These are phyloP conservation scores for Aegle marmelos DNA, from an alignment of 345 rosid genomes.

Conservation along the genomic window DNA sequence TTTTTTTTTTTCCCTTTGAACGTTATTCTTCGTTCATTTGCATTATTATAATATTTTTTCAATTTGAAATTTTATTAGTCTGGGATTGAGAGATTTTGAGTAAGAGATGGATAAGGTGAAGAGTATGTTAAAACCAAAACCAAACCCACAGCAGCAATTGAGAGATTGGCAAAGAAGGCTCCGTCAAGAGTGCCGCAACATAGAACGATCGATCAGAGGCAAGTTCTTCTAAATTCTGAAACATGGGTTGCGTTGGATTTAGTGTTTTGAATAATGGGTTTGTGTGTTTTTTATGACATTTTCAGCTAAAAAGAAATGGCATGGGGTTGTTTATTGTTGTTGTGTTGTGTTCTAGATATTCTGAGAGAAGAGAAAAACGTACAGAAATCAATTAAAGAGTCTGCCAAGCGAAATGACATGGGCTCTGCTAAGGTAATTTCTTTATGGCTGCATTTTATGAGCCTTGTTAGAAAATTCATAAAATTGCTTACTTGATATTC, in stretches of 20 bases:
- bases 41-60: neutral
- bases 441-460: neutral
- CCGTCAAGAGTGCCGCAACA: slow-evolving; percentile 42
- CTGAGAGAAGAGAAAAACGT: slow-evolving; percentile 46
- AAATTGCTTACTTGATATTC: neutral
- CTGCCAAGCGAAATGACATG: slow-evolving; percentile 27
- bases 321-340: neutral
- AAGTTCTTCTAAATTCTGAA: neutral
- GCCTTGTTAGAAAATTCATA: neutral
- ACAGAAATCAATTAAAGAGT: slow-evolving; percentile 39
- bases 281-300: neutral
- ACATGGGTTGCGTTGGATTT: neutral
- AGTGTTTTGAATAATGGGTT: neutral
- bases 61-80: neutral
- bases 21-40: neutral
- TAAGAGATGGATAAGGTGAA: slow-evolving; percentile 34
- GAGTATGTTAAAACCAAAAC: slow-evolving; percentile 34
- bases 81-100: neutral
- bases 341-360: slow-evolving; percentile 29
- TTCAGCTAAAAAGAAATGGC: neutral
- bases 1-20: neutral
- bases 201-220: slow-evolving; percentile 44
- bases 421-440: neutral
- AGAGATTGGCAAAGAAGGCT: slow-evolving; percentile 50
- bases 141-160: slow-evolving; percentile 38